A percentile compares a stretch with the other conserved stretches of the same genome.
phyloP scores from a whole-genome alignment of 306 rosid genomes.

The Lotus japonicus region DNA sequence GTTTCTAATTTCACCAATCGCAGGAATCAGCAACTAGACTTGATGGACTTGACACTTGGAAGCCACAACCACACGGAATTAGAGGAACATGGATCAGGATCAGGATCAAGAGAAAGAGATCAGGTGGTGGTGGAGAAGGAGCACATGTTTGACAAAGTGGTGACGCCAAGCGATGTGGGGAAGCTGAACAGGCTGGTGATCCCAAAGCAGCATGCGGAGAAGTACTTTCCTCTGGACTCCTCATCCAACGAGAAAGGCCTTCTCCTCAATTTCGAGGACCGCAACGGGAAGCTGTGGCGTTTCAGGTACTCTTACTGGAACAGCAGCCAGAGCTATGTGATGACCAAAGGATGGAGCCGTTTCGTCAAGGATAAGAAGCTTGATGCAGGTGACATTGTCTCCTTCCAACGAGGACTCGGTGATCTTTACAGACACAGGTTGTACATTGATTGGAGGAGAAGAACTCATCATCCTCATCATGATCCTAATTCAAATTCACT shows the following conservation, averaged over 20 bases:
- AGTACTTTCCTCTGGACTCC: constrained; percentile 72
- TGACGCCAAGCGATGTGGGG: constrained; percentile 89
- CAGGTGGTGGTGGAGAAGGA: constrained; percentile 34
- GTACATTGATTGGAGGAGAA: constrained; percentile 70
- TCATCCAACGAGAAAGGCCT: constrained; percentile 71
- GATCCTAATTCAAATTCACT: constrained; percentile 4
- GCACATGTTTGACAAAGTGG: constrained; percentile 87
- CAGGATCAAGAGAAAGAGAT: neutral
- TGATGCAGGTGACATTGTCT: constrained; percentile 79
- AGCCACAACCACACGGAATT: neutral
- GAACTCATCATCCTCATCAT: constrained; percentile 21
- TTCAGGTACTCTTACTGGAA: constrained; percentile 92
- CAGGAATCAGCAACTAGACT: neutral
- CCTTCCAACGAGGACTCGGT: constrained; percentile 68
- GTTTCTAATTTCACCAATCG: constrained; percentile 9
- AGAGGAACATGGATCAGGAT: neutral
- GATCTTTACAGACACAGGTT: constrained; percentile 45
- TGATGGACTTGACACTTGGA: constrained; percentile 37
- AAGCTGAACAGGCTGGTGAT: constrained; percentile 83
- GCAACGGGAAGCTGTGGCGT: constrained; percentile 69
- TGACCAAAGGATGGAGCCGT: constrained; percentile 95
- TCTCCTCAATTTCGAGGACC: constrained; percentile 62
- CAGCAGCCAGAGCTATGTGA: constrained; percentile 90
- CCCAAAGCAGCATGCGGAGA: constrained; percentile 82
- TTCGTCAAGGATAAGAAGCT: constrained; percentile 85